Conservation (phyloP, 805 yeast genomes). For the Candida sanyiensis region DNA sequence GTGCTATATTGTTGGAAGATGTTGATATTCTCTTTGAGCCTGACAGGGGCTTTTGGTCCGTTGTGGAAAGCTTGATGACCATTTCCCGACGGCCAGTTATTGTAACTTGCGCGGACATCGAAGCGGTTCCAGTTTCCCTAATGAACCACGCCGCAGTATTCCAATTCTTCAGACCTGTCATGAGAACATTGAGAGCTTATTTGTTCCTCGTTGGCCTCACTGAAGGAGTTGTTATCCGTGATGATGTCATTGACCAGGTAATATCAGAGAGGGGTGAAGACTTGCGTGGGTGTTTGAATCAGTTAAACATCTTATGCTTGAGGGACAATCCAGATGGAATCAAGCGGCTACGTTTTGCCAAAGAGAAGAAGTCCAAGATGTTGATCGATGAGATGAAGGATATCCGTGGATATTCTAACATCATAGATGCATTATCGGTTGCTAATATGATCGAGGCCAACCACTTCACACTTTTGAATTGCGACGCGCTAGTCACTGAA, state of each 20-base stretch:
- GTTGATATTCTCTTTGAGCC: conserved; percentile 71
- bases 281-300: conserved; percentile 40
- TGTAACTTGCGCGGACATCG: conserved; percentile 51
- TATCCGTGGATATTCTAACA: not conserved
- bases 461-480: conserved; percentile 13
- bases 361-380: not conserved
- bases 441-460: conserved; percentile 12
- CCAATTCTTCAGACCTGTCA: conserved; percentile 22
- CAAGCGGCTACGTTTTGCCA: not conserved
- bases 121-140: conserved; percentile 43
- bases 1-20: conserved; percentile 77
- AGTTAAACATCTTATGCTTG: conserved; percentile 23
- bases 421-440: conserved; percentile 13
- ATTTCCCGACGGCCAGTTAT: conserved; percentile 66
- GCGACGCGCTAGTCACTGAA: conserved; percentile 23
- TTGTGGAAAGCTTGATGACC: conserved; percentile 53
- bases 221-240: conserved; percentile 32
- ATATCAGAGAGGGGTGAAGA: conserved; percentile 31
- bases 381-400: conserved; percentile 2
- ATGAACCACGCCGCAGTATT: conserved; percentile 40
- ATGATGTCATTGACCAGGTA: conserved; percentile 27
- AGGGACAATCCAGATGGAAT: not conserved
- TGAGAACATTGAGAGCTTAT: conserved; percentile 29
- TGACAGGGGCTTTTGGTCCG: conserved; percentile 78
- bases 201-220: conserved; percentile 35